Evolutionary conservation across 257 asterid species (phyloP).

Genomic region (Penstemon eatonii): DNA sequence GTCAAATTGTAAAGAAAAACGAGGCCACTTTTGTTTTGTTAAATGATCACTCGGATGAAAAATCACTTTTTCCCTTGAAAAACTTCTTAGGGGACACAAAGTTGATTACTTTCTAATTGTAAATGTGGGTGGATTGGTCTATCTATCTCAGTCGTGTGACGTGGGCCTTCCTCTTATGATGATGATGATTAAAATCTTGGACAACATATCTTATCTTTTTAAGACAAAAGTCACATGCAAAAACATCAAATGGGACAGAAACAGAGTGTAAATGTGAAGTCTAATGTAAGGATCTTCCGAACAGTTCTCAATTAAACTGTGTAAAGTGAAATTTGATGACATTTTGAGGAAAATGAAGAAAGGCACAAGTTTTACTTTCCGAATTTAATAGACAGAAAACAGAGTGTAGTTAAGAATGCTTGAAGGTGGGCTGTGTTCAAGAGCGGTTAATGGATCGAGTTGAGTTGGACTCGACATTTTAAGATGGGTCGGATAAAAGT

Average conservation of each 20-base stretch:
- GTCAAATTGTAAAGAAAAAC: constrained; percentile 19
- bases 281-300: neutral
- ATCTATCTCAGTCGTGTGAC: constrained; percentile 25
- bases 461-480: no score
- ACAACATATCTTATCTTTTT: constrained; percentile 3
- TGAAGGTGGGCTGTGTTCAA: no score
- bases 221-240: neutral
- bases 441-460: no score
- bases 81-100: constrained; percentile 12
- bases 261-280: neutral
- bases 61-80: constrained; percentile 17
- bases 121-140: constrained; percentile 31
- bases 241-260: neutral
- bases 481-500: no score
- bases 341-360: neutral
- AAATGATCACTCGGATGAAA: constrained; percentile 13
- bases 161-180: constrained; percentile 18
- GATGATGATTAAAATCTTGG: constrained; percentile 11
- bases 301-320: neutral
- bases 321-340: neutral
- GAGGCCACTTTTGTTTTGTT: constrained; percentile 19
- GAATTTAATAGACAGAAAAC: no score
- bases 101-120: constrained; percentile 17
- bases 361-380: neutral
- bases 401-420: no score